Evolutionary conservation across 108 stramenopile species (phyloP).

Genomic region (Cafeteria roenbergensis): DNA sequence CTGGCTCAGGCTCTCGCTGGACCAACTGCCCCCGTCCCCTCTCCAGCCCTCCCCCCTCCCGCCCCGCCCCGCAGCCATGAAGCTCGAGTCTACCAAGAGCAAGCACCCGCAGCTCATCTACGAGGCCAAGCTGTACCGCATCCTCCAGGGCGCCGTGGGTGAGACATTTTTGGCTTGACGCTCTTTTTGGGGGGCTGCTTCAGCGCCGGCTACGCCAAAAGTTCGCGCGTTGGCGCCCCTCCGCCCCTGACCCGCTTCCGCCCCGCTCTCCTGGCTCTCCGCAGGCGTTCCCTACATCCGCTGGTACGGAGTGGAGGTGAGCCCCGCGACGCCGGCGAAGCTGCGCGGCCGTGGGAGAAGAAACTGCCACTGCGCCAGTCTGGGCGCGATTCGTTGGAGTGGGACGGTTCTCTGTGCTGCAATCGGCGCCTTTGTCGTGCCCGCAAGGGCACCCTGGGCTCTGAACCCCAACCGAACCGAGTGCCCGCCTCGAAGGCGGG

Average conservation of each 20-base stretch:
- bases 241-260: background rate
- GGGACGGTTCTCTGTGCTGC: too few relatives aligned
- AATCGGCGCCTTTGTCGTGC: too few relatives aligned
- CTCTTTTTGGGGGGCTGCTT: background rate
- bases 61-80: conserved; percentile 92
- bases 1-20: background rate
- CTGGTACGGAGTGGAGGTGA: conserved; percentile 91
- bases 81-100: conserved; percentile 60
- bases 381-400: too few relatives aligned
- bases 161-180: conserved; percentile 8
- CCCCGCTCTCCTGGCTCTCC: conserved; percentile 5
- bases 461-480: too few relatives aligned
- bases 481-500: too few relatives aligned
- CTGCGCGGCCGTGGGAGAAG: too few relatives aligned
- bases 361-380: too few relatives aligned
- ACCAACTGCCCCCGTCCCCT: background rate
- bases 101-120: conserved; percentile 88
- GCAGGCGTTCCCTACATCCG: conserved; percentile 96
- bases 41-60: background rate
- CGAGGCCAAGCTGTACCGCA: conserved; percentile 96
- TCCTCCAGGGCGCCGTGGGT: conserved; percentile 82
- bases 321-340: too few relatives aligned
- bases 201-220: conserved; percentile 5
- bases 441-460: too few relatives aligned
- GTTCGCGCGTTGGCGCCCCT: background rate